phyloP scores from a whole-genome alignment of 176 grass and related monocot genomes.

The Eragrostis curvula region DNA sequence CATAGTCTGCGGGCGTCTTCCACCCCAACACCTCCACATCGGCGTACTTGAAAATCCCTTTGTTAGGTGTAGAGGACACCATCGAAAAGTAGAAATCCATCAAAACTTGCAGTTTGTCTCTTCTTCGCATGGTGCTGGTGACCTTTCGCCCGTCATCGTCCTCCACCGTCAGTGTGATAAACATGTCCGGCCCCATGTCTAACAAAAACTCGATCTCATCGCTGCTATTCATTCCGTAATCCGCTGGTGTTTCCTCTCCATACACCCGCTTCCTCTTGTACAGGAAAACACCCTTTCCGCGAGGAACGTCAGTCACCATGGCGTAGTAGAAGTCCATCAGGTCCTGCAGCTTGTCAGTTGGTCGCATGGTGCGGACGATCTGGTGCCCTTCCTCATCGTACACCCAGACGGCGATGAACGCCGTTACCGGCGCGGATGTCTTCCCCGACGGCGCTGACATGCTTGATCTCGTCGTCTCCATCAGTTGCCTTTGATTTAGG shows the following conservation, averaged over 20 bases:
- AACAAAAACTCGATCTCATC: neutral
- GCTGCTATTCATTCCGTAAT: neutral
- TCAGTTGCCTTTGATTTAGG: neutral
- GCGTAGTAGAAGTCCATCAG: conserved; percentile 20
- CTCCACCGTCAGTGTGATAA: neutral
- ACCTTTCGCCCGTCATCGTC: accelerated
- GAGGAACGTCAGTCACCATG: neutral
- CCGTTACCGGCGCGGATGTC: neutral
- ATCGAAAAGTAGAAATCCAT: neutral
- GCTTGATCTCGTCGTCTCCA: neutral
- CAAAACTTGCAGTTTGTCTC: neutral
- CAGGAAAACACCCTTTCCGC: neutral
- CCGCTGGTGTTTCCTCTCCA: neutral
- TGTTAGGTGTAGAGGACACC: neutral
- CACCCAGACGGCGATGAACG: neutral
- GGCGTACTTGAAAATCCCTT: neutral
- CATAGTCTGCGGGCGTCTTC: neutral
- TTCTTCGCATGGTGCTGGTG: neutral
- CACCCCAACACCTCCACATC: neutral
- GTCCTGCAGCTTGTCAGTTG: neutral
- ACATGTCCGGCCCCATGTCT: neutral
- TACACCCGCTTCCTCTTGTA: neutral
- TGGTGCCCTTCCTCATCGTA: neutral
- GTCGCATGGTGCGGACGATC: neutral
- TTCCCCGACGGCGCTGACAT: neutral